Evolutionary conservation across 345 rosid species (phyloP).

Genomic region (Eucalyptus albens): DNA sequence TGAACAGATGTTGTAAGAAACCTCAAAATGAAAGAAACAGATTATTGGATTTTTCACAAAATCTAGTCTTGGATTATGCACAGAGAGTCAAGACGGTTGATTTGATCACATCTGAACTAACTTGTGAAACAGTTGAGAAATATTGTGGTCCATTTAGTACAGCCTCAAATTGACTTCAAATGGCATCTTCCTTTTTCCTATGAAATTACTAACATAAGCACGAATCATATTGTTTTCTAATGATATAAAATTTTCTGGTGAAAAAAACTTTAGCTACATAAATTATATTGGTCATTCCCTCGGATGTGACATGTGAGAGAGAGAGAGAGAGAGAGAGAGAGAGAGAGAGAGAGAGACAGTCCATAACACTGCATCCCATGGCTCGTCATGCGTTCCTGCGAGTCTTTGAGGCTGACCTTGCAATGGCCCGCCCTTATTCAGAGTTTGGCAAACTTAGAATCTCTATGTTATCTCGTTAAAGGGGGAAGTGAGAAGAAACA

Average conservation of each 20-base stretch:
- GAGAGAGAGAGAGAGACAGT: no score
- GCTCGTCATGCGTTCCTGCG: background rate
- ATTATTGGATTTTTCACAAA: background rate
- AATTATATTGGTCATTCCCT: no score
- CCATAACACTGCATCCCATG: no score
- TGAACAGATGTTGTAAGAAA: background rate
- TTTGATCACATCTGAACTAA: background rate
- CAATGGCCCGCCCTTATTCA: conserved; percentile 65
- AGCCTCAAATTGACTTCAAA: background rate
- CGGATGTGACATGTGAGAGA: no score
- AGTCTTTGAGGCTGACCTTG: conserved; percentile 4
- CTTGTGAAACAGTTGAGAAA: background rate
- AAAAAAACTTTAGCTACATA: no score
- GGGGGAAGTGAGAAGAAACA: conserved; percentile 6
- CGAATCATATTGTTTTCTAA: background rate
- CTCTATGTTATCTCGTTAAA: conserved; percentile 55
- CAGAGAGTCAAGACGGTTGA: background rate
- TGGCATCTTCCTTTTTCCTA: background rate
- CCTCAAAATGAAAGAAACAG: background rate
- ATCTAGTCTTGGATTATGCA: background rate
- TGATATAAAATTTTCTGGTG: no score
- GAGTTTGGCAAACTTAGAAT: conserved; percentile 40
- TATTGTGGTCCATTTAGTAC: background rate
- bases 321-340: no score
- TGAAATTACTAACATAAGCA: background rate